phyloP scores from a whole-genome alignment of 768 basidiomycete species.

The Roridomyces roridus region DNA sequence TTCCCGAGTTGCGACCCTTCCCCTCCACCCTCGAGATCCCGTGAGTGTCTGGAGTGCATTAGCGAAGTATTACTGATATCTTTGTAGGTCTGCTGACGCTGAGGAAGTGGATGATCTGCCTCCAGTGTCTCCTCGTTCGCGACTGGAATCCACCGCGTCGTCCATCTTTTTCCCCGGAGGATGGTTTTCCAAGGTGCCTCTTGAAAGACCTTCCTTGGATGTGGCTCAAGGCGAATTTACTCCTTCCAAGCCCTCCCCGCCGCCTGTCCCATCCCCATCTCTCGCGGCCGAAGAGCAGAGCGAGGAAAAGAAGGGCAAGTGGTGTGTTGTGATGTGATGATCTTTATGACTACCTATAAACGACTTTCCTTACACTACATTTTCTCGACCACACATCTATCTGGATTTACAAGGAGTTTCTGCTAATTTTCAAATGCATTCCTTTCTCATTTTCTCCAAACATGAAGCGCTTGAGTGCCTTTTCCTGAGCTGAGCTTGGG shows the following conservation, averaged over 20 bases:
- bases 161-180: constrained; percentile 64
- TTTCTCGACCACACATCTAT: neutral
- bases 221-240: constrained; percentile 56
- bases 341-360: constrained; percentile 21
- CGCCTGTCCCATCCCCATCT: constrained; percentile 18
- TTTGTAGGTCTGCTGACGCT: constrained; percentile 15
- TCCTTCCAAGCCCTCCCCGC: constrained; percentile 34
- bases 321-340: constrained; percentile 48
- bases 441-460: too few relatives aligned
- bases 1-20: constrained; percentile 8
- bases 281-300: constrained; percentile 23
- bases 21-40: constrained; percentile 9
- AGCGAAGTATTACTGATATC: neutral
- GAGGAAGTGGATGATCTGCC: constrained; percentile 21
- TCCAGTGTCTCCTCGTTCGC: constrained; percentile 37
- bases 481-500: too few relatives aligned
- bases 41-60: neutral
- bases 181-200: constrained; percentile 53
- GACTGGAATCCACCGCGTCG: constrained; percentile 61
- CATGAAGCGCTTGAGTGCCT: too few relatives aligned
- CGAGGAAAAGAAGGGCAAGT: constrained; percentile 40
- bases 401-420: constrained; percentile 4
- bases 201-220: constrained; percentile 55
- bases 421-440: neutral
- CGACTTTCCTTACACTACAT: constrained; percentile 3